Evolutionary conservation across 306 rosid species (phyloP).

Genomic region (Casuarina cunninghamiana): DNA sequence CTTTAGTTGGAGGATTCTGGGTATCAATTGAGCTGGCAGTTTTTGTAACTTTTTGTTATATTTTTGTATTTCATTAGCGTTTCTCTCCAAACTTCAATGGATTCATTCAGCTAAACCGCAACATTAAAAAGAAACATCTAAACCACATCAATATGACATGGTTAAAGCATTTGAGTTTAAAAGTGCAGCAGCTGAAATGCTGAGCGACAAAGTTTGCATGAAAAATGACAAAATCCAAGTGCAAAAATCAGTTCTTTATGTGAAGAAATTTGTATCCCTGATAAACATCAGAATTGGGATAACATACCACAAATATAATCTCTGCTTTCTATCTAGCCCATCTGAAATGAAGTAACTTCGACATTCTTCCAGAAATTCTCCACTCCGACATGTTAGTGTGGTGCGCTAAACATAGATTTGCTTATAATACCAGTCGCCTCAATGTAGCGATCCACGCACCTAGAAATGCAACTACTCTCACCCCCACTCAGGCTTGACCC

Average conservation of each 20-base stretch:
- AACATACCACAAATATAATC: constrained; percentile 6
- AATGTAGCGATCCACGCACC: constrained; percentile 92
- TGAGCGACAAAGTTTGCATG: neutral
- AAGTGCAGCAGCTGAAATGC: neutral
- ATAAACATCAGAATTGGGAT: constrained; percentile 6
- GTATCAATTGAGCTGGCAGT: neutral
- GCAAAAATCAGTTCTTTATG: constrained; percentile 16
- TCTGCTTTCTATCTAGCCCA: constrained; percentile 19
- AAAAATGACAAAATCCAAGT: neutral
- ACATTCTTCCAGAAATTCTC: constrained; percentile 9
- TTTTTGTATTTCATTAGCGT: neutral
- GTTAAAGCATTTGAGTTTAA: neutral
- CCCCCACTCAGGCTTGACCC: constrained; percentile 82
- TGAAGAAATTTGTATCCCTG: constrained; percentile 3
- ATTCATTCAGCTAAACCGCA: neutral
- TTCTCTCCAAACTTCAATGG: neutral
- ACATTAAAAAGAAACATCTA: neutral
- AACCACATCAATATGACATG: neutral
- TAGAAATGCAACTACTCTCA: constrained; percentile 89
- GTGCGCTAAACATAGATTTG: constrained; percentile 61
- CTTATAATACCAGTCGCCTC: constrained; percentile 94
- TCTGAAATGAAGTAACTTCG: constrained; percentile 12
- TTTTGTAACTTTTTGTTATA: neutral
- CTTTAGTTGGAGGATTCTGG: neutral
- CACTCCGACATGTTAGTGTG: constrained; percentile 32